A percentile compares a stretch with the other conserved stretches of the same genome.
phyloP scores from a whole-genome alignment of 345 rosid genomes.

The Dimocarpus longan region DNA sequence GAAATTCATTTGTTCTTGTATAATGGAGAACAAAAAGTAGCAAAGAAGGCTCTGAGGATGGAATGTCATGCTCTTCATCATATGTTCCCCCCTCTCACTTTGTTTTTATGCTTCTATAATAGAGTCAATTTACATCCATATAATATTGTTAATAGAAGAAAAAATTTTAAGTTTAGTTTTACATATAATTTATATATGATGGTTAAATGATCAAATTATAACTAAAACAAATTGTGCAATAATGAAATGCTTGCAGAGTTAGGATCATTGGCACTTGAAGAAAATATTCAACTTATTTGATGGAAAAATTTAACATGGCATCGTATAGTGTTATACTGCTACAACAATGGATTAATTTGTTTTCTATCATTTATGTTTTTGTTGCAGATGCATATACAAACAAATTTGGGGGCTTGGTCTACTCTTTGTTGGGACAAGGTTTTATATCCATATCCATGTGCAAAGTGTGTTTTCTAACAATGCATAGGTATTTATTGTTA shows the following conservation, averaged over 20 bases:
- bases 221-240: constrained; percentile 8
- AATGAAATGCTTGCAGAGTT: constrained; percentile 55
- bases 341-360: constrained; percentile 44
- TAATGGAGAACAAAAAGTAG: too few relatives aligned
- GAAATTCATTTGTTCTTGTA: too few relatives aligned
- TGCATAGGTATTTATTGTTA: constrained; percentile 34
- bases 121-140: too few relatives aligned
- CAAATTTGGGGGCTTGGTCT: constrained; percentile 31
- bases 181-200: too few relatives aligned
- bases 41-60: too few relatives aligned
- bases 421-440: constrained; percentile 37
- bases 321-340: constrained; percentile 33
- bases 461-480: constrained; percentile 35
- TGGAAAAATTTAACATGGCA: constrained; percentile 32
- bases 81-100: neutral
- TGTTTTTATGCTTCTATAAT: too few relatives aligned
- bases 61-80: too few relatives aligned
- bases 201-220: too few relatives aligned
- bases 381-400: constrained; percentile 29
- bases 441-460: constrained; percentile 45
- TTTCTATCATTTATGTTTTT: constrained; percentile 39
- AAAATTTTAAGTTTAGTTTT: too few relatives aligned
- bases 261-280: constrained; percentile 40
- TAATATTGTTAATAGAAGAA: too few relatives aligned
- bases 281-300: constrained; percentile 41